Conservation (phyloP, 1,284 basidiomycete genomes). For the Marasmius tenuissimus region DNA sequence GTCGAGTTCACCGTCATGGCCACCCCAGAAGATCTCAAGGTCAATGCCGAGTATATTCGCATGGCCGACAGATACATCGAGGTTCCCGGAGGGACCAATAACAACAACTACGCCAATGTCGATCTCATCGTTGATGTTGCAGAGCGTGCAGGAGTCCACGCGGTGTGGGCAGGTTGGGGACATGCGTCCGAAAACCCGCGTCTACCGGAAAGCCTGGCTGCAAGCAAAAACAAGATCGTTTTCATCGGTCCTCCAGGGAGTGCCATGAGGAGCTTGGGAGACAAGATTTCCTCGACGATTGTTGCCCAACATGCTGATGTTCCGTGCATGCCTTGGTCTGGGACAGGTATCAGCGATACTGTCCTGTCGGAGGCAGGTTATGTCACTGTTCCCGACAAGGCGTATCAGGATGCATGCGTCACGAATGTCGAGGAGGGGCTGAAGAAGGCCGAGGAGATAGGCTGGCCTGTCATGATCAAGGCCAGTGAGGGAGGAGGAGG, state of each 20-base stretch:
- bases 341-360: slow-evolving; percentile 92
- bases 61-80: slow-evolving; percentile 99
- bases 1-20: slow-evolving; percentile 99
- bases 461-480: slow-evolving; percentile 99
- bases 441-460: slow-evolving; percentile 83
- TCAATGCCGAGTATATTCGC: slow-evolving; percentile 99
- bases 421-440: slow-evolving; percentile 90
- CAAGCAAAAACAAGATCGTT: slow-evolving; percentile 93
- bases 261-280: slow-evolving; percentile 98
- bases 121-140: slow-evolving; percentile 99
- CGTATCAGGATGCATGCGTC: slow-evolving; percentile 90
- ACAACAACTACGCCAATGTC: slow-evolving; percentile 99
- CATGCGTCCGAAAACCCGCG: slow-evolving; percentile 99
- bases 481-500: slow-evolving; percentile 99
- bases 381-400: slow-evolving; percentile 92
- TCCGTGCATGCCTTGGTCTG: slow-evolving; percentile 99
- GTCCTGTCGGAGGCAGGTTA: slow-evolving; percentile 85
- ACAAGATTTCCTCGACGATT: slow-evolving; percentile 99
- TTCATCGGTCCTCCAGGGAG: slow-evolving; percentile 99
- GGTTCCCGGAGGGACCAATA: slow-evolving; percentile 97
- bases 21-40: slow-evolving; percentile 97
- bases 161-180: slow-evolving; percentile 99
- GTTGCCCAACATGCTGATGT: slow-evolving; percentile 97
- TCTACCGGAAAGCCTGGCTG: slow-evolving; percentile 91
- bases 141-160: slow-evolving; percentile 95